These are phyloP conservation scores for Colletotrichum phormii DNA, from an alignment of 2,329 filamentous ascomycete species.

Conservation along the genomic window DNA sequence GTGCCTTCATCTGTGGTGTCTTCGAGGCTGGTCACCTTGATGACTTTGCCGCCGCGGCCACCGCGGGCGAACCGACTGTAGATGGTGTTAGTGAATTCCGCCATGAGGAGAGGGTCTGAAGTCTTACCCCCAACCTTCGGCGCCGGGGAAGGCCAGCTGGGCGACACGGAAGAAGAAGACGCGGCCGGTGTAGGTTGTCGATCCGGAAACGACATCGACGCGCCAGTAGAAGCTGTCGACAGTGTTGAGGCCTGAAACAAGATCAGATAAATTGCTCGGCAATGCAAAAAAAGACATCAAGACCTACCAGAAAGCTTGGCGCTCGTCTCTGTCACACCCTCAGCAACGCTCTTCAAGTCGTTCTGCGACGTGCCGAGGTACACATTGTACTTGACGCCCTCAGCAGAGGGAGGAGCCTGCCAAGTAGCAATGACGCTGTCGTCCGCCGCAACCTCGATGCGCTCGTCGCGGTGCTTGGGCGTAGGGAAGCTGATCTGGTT, in stretches of 20 bases:
- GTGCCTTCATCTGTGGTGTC: constrained; percentile 46
- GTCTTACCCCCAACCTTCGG: constrained; percentile 49
- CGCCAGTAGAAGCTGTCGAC: constrained; percentile 46
- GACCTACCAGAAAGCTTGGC: constrained; percentile 20
- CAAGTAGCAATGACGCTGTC: constrained; percentile 39
- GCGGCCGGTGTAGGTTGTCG: constrained; percentile 40
- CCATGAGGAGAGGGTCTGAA: neutral
- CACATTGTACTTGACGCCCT: constrained; percentile 42
- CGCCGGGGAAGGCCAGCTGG: constrained; percentile 51
- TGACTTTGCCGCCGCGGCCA: constrained; percentile 48
- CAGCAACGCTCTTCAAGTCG: constrained; percentile 36
- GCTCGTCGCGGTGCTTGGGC: constrained; percentile 45
- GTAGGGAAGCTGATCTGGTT: constrained; percentile 43
- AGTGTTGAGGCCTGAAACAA: constrained; percentile 36
- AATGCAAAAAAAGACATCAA: rapidly evolving
- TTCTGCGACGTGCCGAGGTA: constrained; percentile 40
- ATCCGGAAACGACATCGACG: constrained; percentile 42
- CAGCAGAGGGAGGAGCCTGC: constrained; percentile 38
- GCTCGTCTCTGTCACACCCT: constrained; percentile 23
- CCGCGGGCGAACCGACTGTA: constrained; percentile 46
- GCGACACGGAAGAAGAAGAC: constrained; percentile 45
- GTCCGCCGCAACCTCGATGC: constrained; percentile 37
- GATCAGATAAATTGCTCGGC: neutral
- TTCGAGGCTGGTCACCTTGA: constrained; percentile 51
- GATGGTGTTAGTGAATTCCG: neutral